Percentiles rank a stretch among this genome's conserved stretches.
These are phyloP conservation scores for Aureobasidium sp. DNA, from an alignment of 2,329 filamentous ascomycete genomes.

Conservation along the genomic window DNA sequence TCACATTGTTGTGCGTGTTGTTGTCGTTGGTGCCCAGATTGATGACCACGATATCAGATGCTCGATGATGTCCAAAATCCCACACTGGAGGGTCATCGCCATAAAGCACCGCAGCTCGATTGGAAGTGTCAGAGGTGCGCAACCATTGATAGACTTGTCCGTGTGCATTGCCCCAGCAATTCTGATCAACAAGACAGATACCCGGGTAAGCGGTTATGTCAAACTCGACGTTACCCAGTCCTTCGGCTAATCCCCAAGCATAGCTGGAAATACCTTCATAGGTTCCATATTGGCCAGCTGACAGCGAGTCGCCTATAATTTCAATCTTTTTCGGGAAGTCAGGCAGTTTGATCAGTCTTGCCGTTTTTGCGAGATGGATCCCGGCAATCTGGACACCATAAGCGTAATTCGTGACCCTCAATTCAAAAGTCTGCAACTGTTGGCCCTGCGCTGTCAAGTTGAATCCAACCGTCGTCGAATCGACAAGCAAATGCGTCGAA, in stretches of 20 bases:
- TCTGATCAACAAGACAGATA: slow-evolving; percentile 49
- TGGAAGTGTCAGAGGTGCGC: slow-evolving; percentile 49
- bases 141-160: slow-evolving; percentile 50
- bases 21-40: slow-evolving; percentile 44
- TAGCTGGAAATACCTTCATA: slow-evolving; percentile 53
- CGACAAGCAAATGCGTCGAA: slow-evolving; percentile 51
- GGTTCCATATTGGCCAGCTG: slow-evolving; percentile 51
- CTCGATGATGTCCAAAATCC: slow-evolving; percentile 30
- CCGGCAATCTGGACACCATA: slow-evolving; percentile 51
- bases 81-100: slow-evolving; percentile 30
- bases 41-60: slow-evolving; percentile 39
- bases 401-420: slow-evolving; percentile 56
- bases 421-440: slow-evolving; percentile 46
- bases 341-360: slow-evolving; percentile 40
- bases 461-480: slow-evolving; percentile 39
- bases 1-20: slow-evolving; percentile 36
- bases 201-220: slow-evolving; percentile 53
- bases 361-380: slow-evolving; percentile 43
- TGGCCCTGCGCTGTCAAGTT: slow-evolving; percentile 37
- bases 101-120: slow-evolving; percentile 40
- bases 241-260: slow-evolving; percentile 49
- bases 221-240: slow-evolving; percentile 53
- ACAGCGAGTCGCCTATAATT: slow-evolving; percentile 44
- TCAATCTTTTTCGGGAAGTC: slow-evolving; percentile 35
- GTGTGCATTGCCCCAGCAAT: slow-evolving; percentile 33